These are phyloP conservation scores for Pecoramyces ruminantium DNA, from an alignment of 192 early-diverging fungal genomes.

Conservation along the genomic window DNA sequence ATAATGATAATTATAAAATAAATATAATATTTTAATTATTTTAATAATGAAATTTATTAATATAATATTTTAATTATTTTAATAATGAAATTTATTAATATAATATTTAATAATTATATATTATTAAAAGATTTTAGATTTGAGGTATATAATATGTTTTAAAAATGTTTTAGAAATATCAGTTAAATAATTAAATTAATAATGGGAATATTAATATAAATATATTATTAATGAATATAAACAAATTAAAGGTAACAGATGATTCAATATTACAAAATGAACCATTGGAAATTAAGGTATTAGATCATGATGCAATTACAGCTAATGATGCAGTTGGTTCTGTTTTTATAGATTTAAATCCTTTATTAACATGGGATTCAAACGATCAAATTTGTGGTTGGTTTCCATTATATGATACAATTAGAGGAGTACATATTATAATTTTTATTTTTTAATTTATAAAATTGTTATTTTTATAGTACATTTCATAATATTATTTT, in stretches of 20 bases:
- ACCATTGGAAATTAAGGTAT: slow-evolving; percentile 55
- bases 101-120: too few species aligned
- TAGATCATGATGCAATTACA: slow-evolving; percentile 28
- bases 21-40: too few species aligned
- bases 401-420: slow-evolving; percentile 47
- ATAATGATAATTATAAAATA: too few species aligned
- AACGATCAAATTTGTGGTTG: slow-evolving; percentile 46
- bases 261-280: slow-evolving; percentile 69
- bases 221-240: too few species aligned
- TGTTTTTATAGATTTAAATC: slow-evolving; percentile 61
- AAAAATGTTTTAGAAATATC: too few species aligned
- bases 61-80: too few species aligned
- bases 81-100: too few species aligned
- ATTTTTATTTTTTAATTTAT: background rate
- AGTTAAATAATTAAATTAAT: too few species aligned
- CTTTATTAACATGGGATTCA: slow-evolving; percentile 50
- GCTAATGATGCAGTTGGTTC: slow-evolving; percentile 49
- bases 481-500: too few species aligned
- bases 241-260: slow-evolving; percentile 34
- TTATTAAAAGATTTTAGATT: slow-evolving; percentile 49
- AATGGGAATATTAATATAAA: too few species aligned
- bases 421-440: background rate
- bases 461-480: background rate
- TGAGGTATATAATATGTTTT: slow-evolving; percentile 5
- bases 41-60: too few species aligned